Conservation (phyloP, 2,329 filamentous ascomycete genomes). For the Aspergillus texensis region DNA sequence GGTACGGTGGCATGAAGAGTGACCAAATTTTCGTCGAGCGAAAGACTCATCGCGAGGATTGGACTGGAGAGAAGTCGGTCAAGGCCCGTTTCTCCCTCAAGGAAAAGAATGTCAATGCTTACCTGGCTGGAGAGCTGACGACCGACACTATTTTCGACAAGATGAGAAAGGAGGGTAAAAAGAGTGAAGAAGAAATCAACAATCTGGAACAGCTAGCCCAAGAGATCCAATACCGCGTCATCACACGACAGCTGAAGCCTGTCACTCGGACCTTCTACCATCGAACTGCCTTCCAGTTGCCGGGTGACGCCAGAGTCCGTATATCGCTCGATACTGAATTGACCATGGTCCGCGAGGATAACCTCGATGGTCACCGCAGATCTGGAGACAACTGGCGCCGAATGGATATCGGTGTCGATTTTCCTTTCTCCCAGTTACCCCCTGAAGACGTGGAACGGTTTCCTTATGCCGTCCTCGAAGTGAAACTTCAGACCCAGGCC, state of each 20-base stretch:
- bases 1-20: conserved; percentile 96
- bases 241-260: conserved; percentile 83
- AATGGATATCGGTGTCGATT: conserved; percentile 97
- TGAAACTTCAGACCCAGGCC: conserved; percentile 94
- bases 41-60: conserved; percentile 97
- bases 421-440: conserved; percentile 86
- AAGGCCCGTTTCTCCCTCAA: conserved; percentile 94
- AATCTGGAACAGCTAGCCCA: conserved; percentile 84
- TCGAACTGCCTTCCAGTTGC: conserved; percentile 94
- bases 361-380: conserved; percentile 76
- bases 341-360: conserved; percentile 93
- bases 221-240: conserved; percentile 90
- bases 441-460: conserved; percentile 85
- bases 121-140: conserved; percentile 79
- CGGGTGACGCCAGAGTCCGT: conserved; percentile 91
- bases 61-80: conserved; percentile 98
- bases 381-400: conserved; percentile 90
- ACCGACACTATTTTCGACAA: conserved; percentile 94
- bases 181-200: conserved; percentile 85
- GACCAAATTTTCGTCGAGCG: conserved; percentile 97
- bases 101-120: conserved; percentile 96
- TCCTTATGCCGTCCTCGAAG: conserved; percentile 93
- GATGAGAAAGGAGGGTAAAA: conserved; percentile 92
- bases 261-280: conserved; percentile 98
- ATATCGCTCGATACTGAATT: conserved; percentile 97